These are phyloP conservation scores for Globisporangium echinulatum DNA, from an alignment of 352 stramenopile genomes.

Conservation along the genomic window DNA sequence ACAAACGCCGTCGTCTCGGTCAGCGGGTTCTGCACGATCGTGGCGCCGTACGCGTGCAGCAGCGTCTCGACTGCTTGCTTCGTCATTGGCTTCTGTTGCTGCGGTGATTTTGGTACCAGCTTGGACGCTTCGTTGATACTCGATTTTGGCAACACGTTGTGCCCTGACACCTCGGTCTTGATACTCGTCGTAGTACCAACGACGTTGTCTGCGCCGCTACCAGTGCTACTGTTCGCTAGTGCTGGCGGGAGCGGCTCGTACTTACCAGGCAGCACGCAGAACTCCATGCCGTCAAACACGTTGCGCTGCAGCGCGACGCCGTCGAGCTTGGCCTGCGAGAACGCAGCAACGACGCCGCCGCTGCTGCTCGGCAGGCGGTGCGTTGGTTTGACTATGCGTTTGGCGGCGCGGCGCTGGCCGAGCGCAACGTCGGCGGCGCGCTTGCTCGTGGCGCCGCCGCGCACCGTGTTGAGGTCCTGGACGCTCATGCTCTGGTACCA, in stretches of 20 bases:
- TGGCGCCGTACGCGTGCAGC: constrained; percentile 56
- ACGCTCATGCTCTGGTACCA: constrained; percentile 80
- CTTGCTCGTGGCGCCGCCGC: constrained; percentile 56
- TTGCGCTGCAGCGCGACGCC: constrained; percentile 43
- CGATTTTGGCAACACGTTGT: too few species aligned
- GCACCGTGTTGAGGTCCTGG: constrained; percentile 65
- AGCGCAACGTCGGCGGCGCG: constrained; percentile 63
- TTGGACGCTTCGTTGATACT: neutral
- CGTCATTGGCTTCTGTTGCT: constrained; percentile 15
- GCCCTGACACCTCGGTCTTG: too few species aligned
- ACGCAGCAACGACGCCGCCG: constrained; percentile 45
- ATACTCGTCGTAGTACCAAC: too few species aligned
- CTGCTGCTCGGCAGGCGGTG: constrained; percentile 1
- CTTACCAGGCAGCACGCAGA: constrained; percentile 77
- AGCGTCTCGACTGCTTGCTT: constrained; percentile 79
- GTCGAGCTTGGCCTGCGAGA: constrained; percentile 57
- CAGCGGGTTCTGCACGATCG: constrained; percentile 75
- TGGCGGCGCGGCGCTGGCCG: constrained; percentile 52
- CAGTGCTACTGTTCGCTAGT: constrained; percentile 1
- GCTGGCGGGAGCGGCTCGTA: constrained; percentile 26
- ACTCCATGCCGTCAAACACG: constrained; percentile 64
- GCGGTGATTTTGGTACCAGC: neutral
- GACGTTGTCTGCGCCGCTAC: constrained; percentile 21
- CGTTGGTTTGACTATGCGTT: constrained; percentile 20
- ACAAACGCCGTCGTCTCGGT: constrained; percentile 56